Percentiles rank a stretch among this genome's conserved stretches.
phyloP scores from a whole-genome alignment of 192 early-diverging fungal species.

The Coemansia biformis region DNA sequence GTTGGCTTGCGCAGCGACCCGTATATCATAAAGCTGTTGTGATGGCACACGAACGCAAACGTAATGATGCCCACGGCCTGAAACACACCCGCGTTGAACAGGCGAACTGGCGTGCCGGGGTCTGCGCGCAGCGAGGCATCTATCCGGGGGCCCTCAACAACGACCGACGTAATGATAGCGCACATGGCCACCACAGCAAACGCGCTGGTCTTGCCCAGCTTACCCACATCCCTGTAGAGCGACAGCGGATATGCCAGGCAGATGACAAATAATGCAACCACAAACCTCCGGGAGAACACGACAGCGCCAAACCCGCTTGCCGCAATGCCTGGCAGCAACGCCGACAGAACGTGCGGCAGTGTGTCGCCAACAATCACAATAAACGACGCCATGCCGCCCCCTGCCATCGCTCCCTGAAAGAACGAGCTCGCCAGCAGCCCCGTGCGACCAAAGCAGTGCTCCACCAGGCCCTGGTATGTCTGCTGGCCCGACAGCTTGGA shows the following conservation, averaged over 20 bases:
- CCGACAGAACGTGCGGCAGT: constrained; percentile 72
- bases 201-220: constrained; percentile 82
- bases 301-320: constrained; percentile 54
- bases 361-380: constrained; percentile 75
- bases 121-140: constrained; percentile 46
- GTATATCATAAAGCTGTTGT: constrained; percentile 91
- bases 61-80: constrained; percentile 86
- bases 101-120: constrained; percentile 20
- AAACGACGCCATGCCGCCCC: constrained; percentile 67
- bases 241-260: constrained; percentile 80
- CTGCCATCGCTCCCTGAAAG: constrained; percentile 91
- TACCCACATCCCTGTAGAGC: constrained; percentile 80
- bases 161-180: constrained; percentile 67
- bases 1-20: constrained; percentile 78
- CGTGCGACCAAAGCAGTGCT: constrained; percentile 72
- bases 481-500: constrained; percentile 71
- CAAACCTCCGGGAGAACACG: constrained; percentile 63
- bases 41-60: constrained; percentile 96
- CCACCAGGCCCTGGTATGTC: constrained; percentile 80
- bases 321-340: constrained; percentile 59
- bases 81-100: constrained; percentile 59
- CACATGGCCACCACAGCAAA: constrained; percentile 78
- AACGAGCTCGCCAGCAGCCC: constrained; percentile 75
- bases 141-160: constrained; percentile 63
- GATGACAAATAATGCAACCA: constrained; percentile 73